Conservation (phyloP, 192 early-diverging fungal species). For the Phlyctochytrium planicorne region DNA sequence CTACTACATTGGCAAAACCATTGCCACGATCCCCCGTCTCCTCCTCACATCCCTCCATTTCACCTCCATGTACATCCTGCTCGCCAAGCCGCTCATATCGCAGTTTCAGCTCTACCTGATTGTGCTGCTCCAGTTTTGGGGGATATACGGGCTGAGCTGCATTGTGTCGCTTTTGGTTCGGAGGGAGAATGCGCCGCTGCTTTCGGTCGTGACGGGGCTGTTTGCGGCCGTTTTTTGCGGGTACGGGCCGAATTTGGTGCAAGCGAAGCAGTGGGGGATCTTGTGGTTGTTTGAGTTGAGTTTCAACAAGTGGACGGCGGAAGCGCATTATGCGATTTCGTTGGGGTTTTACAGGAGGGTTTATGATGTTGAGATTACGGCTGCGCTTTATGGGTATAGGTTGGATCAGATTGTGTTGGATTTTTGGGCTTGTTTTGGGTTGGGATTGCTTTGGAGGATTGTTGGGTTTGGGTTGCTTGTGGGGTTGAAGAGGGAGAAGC, state of each 20-base stretch:
- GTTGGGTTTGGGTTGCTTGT: conserved; percentile 38
- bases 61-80: conserved; percentile 32
- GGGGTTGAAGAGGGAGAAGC: conserved; percentile 41
- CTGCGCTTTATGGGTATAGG: conserved; percentile 30
- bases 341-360: conserved; percentile 21
- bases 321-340: conserved; percentile 33
- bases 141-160: conserved; percentile 45
- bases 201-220: conserved; percentile 37
- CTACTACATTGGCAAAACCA: conserved; percentile 45
- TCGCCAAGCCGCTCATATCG: conserved; percentile 33
- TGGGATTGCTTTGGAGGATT: conserved; percentile 33
- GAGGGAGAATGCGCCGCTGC: conserved; percentile 39
- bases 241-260: conserved; percentile 39
- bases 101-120: conserved; percentile 28
- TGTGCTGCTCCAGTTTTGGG: conserved; percentile 41
- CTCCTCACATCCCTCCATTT: conserved; percentile 44
- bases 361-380: conserved; percentile 27
- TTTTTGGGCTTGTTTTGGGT: conserved; percentile 29
- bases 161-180: conserved; percentile 39
- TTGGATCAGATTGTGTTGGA: conserved; percentile 30
- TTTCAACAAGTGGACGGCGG: conserved; percentile 49
- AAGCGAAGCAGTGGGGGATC: conserved; percentile 34
- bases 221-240: conserved; percentile 51
- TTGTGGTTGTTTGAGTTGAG: conserved; percentile 32
- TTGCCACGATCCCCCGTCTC: conserved; percentile 37